Evolutionary conservation across 1,284 basidiomycete species (phyloP).

Genomic region (Papiliotrema nemorosa): DNA sequence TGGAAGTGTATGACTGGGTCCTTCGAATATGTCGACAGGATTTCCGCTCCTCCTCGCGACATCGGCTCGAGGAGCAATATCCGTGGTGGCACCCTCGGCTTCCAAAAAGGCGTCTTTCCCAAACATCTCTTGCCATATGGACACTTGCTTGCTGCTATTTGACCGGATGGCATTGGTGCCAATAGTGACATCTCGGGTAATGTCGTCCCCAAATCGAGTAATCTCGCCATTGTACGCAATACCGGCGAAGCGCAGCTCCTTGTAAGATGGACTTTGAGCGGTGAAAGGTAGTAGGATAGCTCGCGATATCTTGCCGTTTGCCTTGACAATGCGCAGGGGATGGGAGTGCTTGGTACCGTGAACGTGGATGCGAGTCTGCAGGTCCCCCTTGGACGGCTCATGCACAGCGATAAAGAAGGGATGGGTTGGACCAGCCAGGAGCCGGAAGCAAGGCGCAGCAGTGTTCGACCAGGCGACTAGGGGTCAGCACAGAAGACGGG

Average conservation of each 20-base stretch:
- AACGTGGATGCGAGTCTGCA: slow-evolving; percentile 50
- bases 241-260: slow-evolving; percentile 28
- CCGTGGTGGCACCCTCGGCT: slow-evolving; percentile 11
- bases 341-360: slow-evolving; percentile 55
- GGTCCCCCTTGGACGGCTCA: slow-evolving; percentile 28
- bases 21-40: slow-evolving; percentile 59
- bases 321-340: slow-evolving; percentile 5
- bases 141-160: slow-evolving; percentile 12
- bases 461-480: slow-evolving; percentile 4
- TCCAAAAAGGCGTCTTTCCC: slow-evolving; percentile 48
- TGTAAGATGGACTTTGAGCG: neutral
- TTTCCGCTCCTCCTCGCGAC: slow-evolving; percentile 21
- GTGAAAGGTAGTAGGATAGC: slow-evolving; percentile 9
- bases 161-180: slow-evolving; percentile 13
- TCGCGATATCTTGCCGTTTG: slow-evolving; percentile 6
- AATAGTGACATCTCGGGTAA: slow-evolving; percentile 5
- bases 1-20: slow-evolving; percentile 74
- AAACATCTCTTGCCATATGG: slow-evolving; percentile 52
- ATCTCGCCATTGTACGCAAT: slow-evolving; percentile 37
- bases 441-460: neutral
- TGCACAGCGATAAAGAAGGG: slow-evolving; percentile 51
- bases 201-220: slow-evolving; percentile 35
- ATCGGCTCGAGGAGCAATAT: neutral
- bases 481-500: neutral
- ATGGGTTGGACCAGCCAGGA: slow-evolving; percentile 56